Evolutionary conservation across 257 asterid species (phyloP), one percentile per base, ranked within the genome.

Genomic region (Capsicum rhomboideum): DNA sequence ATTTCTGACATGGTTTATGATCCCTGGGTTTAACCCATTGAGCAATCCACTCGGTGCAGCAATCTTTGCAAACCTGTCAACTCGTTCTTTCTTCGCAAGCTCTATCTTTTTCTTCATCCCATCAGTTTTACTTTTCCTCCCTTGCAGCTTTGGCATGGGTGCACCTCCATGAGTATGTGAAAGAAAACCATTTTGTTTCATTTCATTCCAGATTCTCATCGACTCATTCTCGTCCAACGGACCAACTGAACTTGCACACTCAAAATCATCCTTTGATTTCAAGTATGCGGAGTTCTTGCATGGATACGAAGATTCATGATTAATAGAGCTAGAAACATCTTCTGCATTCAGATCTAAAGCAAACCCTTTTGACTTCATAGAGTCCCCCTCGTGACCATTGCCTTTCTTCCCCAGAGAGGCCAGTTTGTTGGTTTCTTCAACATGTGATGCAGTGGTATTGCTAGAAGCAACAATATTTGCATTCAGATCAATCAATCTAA

Each of bases 11-110:
- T 95, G 99, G 90, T 93, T 97, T 75, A 97, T 95, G 80, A 97
- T 97, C 58, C 99, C 99, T 2, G 97, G 99, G 89, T 97, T 97
- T 58, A 97, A 87, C 82, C 92, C 99, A 18, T 92, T 91, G 59
- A 97, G 99, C 90, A 97, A 86, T 37, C 99, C 99, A 84, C 97
- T 91, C 0, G 99, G 99, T 52, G 98, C 97, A 71, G 99, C 98
- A 86, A 95, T 87, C 86, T 91, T 93, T 34, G 99, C 98, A 86
- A 97, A 94, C 80, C 96, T 89, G 87, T 93, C 97, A 29, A 88
- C 94, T 82, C 92, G 96, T 87, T 97, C 98, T 88, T 90, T 95
- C 91, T 86, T 93, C 13, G 98, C 98, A 83, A 91, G 94, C 82
- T 94, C 97, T 50, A 94, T 86, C 87, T 88, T 94, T 78, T 85